Evolutionary conservation across 345 rosid genomes (phyloP), one percentile per base, ranked within the genome.

Genomic region (Psidium guajava): DNA sequence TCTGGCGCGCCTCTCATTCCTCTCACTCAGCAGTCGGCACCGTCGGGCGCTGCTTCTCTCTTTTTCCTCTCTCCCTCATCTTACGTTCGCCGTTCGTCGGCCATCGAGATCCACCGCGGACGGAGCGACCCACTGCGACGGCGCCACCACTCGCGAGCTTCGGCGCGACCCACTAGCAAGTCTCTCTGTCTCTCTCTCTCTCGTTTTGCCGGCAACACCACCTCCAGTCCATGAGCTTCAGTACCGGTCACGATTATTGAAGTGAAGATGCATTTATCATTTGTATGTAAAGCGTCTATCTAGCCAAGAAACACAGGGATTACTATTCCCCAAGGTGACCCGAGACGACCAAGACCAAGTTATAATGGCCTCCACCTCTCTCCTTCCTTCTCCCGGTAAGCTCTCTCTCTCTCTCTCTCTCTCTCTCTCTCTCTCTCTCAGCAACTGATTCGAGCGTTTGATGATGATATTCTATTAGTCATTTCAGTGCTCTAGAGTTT

Each of bases 321-420:
- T 24, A 20, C 47, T 9, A 21, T 69, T 9, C 77, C 77, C 77
- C 25, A 11, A 16, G 47, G 77, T 0, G 77, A 69, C 47, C 11
- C 77, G 6, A 32, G 77, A 18, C 77, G 77, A 36, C 47, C 47
- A 40, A 5, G 12, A 2, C 77, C 77, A 11, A 69, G 77, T 69
- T 18, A 36, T 8, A 74, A 90, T 89, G 90, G 84, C 88, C 18
- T 82, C 88, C 86, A 53, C 88, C 82, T 82, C 88, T 69, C 89
- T 87, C 47, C 87, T 88, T 51, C 85, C 86, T 77, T 54, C 59
- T 82, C 27, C 88, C 25, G 89, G 92, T 91, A 87, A 80, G 74
- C 74, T 57, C 52, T 59, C 73, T 32, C 54, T 58, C 81, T 51
- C 9, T 51, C 18, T n/a, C n/a, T n/a, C n/a, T n/a, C n/a, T n/a